phyloP scores from a whole-genome alignment of 306 rosid species.

The Sicyos baderoa region DNA sequence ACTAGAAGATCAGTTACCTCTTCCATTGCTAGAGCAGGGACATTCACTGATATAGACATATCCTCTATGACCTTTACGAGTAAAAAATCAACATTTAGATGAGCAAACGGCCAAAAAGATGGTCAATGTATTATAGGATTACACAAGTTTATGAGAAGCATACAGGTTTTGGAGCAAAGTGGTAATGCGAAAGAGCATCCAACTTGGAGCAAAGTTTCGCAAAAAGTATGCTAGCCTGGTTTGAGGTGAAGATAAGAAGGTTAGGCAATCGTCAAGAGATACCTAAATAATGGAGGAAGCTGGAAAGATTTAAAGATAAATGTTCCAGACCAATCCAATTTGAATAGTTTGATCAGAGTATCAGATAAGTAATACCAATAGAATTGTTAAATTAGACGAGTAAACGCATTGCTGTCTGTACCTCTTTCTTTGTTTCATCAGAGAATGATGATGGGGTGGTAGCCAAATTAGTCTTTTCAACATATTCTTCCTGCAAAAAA shows the following conservation, averaged over 20 bases:
- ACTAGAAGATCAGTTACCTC: conserved; percentile 49
- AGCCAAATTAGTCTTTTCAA: conserved; percentile 48
- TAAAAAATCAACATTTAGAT: conserved; percentile 22
- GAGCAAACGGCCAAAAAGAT: conserved; percentile 4
- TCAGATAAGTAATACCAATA: background rate
- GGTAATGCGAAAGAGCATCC: conserved; percentile 93
- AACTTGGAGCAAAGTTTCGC: conserved; percentile 64
- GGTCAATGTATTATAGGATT: background rate
- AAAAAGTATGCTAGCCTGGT: conserved; percentile 72
- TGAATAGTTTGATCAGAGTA: background rate
- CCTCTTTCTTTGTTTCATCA: conserved; percentile 78
- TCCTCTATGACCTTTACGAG: conserved; percentile 76
- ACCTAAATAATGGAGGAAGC: background rate
- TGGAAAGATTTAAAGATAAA: background rate
- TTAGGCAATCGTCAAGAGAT: conserved; percentile 4
- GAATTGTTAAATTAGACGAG: background rate
- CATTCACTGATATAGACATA: conserved; percentile 62
- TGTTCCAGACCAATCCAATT: background rate
- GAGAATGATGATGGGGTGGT: conserved; percentile 54
- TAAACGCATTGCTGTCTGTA: conserved; percentile 23
- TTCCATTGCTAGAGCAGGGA: conserved; percentile 98
- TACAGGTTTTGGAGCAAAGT: conserved; percentile 94
- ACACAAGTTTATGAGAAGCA: conserved; percentile 13
- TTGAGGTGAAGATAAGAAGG: conserved; percentile 26
- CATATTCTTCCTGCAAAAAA: conserved; percentile 69